Base-by-base conservation (phyloP, 306 rosid genomes). In the Amphicarpaea edgeworthii region DNA sequence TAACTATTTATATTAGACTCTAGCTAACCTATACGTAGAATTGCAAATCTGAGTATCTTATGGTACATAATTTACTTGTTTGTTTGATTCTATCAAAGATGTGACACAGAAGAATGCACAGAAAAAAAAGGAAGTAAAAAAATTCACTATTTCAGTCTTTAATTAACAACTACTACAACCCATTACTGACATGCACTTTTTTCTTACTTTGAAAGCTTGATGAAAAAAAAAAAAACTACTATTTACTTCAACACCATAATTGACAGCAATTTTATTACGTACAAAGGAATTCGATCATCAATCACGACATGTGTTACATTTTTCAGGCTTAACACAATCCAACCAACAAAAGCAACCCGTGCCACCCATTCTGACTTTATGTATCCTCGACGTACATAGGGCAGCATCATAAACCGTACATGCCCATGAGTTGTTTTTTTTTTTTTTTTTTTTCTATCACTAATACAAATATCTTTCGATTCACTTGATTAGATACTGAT, bases 341-440 rank as follows among this genome's bases (percentile, higher is more conserved):
- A 30, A 30, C 37, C 1, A 34, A 7, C 8, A 40, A 53, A 59
- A 17, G 4, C 4, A 59, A 57, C 16, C 24, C 41, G 16, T 66
- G n/a, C 43, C 42, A 68, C 34, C 42, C 19, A 34, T 57, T 68
- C 41, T 77, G 76, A 77, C 70, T 58, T 40, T 3, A 3, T 30
- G 21, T 15, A 32, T 70, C 24, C 45, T 72, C 11, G 26, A 32
- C 23, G 9, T 28, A 8, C 23, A 40, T 28, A 8, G 1, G 10
- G 4, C 12, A 4, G 10, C 26, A 37, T 11, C 8, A 38, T 1
- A 28, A 19, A 19, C 17, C 17, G 1, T 3, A 37, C 68, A 8
- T 41, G 32, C 19, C 68, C 9, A 19, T 51, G 19, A n/a, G n/a
- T n/a, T n/a, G n/a, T n/a, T n/a, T n/a, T n/a, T n/a, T n/a, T n/a